Percentiles rank a stretch among this genome's conserved stretches.
Conservation (phyloP, 257 asterid genomes). For the Nicotiana obtusifolia region DNA sequence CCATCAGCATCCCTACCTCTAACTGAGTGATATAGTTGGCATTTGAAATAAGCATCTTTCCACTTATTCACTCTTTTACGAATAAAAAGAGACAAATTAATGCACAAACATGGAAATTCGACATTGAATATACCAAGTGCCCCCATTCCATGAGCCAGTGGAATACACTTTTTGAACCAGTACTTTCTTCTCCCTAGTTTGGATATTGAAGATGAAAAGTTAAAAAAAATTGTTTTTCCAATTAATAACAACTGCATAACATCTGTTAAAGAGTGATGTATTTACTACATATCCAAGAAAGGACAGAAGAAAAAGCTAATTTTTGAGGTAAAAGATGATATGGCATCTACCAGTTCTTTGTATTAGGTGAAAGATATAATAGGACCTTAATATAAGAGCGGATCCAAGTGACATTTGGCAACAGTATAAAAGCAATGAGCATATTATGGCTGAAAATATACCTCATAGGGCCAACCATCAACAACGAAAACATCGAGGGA, state of each 20-base stretch:
- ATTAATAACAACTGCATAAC: not conserved
- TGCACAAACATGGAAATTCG: not conserved
- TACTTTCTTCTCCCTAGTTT: not conserved
- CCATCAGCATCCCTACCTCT: not conserved
- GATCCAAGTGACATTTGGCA: not conserved
- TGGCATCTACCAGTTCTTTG: not conserved
- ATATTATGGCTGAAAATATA: slow-evolving; percentile 22
- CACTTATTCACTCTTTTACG: not conserved
- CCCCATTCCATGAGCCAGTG: not conserved
- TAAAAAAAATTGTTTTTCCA: not conserved
- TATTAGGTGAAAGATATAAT: not conserved
- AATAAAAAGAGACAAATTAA: not conserved
- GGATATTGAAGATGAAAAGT: not conserved
- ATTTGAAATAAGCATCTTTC: not conserved
- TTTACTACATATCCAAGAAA: not conserved
- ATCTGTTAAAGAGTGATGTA: not conserved
- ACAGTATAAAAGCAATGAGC: not conserved
- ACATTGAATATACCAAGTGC: not conserved
- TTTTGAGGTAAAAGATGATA: not conserved
- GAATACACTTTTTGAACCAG: not conserved
- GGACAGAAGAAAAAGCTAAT: not conserved
- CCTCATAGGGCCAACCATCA: slow-evolving; percentile 97
- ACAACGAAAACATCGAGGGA: slow-evolving; percentile 96
- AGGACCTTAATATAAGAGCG: not conserved
- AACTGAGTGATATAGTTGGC: not conserved